Conservation (phyloP, 495 filamentous ascomycete genomes). For the Penicillium malachiteum region DNA sequence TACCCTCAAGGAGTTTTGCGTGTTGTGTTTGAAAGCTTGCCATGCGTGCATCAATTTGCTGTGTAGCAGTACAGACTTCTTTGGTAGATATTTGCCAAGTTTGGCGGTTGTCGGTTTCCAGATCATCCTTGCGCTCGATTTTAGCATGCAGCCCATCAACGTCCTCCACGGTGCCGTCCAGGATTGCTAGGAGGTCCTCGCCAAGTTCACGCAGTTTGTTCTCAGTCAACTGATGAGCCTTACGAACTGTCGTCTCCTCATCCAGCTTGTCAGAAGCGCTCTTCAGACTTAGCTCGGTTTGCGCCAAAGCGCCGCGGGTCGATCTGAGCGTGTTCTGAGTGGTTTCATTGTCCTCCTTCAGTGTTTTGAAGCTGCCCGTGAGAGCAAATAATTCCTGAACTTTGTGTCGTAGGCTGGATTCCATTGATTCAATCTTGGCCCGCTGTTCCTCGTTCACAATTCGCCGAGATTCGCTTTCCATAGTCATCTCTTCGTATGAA, state of each 20-base stretch:
- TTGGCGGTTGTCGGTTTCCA: constrained; percentile 75
- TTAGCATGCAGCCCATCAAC: constrained; percentile 80
- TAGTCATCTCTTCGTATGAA: constrained; percentile 79
- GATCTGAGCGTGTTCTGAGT: constrained; percentile 69
- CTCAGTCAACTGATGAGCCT: constrained; percentile 86
- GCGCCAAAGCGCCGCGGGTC: constrained; percentile 75
- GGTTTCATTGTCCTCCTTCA: constrained; percentile 83
- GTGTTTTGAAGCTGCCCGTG: constrained; percentile 76
- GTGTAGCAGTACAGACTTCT: constrained; percentile 71
- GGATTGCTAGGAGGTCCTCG: constrained; percentile 67
- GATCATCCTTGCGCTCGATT: constrained; percentile 73
- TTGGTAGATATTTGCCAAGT: constrained; percentile 74
- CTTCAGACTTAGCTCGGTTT: constrained; percentile 79
- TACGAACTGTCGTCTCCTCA: constrained; percentile 76
- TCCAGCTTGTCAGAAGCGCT: constrained; percentile 71
- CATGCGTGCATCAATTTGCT: constrained; percentile 70
- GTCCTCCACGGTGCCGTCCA: constrained; percentile 74
- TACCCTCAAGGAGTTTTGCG: constrained; percentile 58
- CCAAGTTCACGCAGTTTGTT: constrained; percentile 69
- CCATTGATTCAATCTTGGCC: constrained; percentile 89
- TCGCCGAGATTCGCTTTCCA: constrained; percentile 86
- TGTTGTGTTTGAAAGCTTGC: constrained; percentile 69
- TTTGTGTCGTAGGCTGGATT: constrained; percentile 83
- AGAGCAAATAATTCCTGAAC: constrained; percentile 84
- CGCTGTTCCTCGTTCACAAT: constrained; percentile 90